A percentile compares a stretch with the other conserved stretches of the same genome.
Evolutionary conservation across 1,284 basidiomycete species (phyloP).

Genomic region (Schizopora paradoxa): DNA sequence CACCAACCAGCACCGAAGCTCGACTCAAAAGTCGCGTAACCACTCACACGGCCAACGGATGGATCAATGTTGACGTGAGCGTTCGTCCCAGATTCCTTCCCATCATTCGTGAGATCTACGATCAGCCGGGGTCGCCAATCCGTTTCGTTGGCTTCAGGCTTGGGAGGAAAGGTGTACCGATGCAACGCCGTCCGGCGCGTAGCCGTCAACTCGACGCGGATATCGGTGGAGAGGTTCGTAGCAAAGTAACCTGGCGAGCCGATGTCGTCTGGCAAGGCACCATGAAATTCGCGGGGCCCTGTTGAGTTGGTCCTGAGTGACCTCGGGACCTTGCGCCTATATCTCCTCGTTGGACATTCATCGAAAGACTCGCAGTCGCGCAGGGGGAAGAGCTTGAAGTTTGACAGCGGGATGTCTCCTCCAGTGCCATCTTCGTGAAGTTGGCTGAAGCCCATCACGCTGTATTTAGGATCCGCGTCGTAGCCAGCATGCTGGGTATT

Average conservation of each 20-base stretch:
- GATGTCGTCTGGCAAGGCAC: constrained; percentile 41
- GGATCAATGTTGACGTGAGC: constrained; percentile 43
- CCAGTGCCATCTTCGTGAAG: constrained; percentile 59
- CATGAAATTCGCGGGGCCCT: constrained; percentile 3
- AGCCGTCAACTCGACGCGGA: constrained; percentile 54
- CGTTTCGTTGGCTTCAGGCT: neutral
- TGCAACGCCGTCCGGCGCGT: constrained; percentile 52
- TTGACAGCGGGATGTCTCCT: constrained; percentile 49
- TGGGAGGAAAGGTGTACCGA: constrained; percentile 42
- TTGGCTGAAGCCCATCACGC: constrained; percentile 57
- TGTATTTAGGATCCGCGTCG: constrained; percentile 39
- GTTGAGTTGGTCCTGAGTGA: constrained; percentile 33
- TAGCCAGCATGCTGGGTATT: constrained; percentile 52
- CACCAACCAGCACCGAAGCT: constrained; percentile 9
- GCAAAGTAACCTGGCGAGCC: constrained; percentile 62
- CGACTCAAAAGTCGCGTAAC: constrained; percentile 18
- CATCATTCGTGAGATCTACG: constrained; percentile 57
- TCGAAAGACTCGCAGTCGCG: constrained; percentile 45
- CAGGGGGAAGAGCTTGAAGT: constrained; percentile 57
- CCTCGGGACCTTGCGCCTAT: constrained; percentile 35
- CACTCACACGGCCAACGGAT: constrained; percentile 39
- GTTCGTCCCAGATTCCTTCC: constrained; percentile 43
- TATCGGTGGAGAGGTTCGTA: constrained; percentile 51
- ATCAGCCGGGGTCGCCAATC: constrained; percentile 40
- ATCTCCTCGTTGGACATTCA: constrained; percentile 42